These are phyloP conservation scores for Bruguiera sexangula DNA, from an alignment of 345 rosid species.

Conservation along the genomic window DNA sequence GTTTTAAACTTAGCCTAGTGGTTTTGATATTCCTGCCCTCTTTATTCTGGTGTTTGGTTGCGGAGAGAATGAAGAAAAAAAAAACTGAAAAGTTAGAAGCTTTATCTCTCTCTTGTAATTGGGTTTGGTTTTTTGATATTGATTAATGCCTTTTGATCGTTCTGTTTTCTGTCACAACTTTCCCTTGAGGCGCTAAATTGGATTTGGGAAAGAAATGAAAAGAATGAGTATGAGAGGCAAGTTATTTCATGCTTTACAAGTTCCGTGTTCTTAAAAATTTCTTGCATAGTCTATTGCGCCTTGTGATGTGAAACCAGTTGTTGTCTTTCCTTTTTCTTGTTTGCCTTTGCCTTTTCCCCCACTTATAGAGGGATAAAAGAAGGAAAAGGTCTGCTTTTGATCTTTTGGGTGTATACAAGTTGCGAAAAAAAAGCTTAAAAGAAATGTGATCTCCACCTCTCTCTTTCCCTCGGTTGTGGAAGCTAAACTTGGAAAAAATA, in stretches of 20 bases:
- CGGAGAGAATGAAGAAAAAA: constrained; percentile 23
- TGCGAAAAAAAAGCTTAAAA: constrained; percentile 7
- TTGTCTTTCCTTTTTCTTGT: constrained; percentile 20
- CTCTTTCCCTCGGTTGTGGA: constrained; percentile 10
- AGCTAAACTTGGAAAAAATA: constrained; percentile 13
- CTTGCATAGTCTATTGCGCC: constrained; percentile 37
- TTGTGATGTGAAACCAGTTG: constrained; percentile 30
- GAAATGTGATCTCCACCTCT: constrained; percentile 20
- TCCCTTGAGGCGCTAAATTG: constrained; percentile 29
- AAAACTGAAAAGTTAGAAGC: constrained; percentile 18
- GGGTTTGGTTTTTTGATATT: constrained; percentile 2
- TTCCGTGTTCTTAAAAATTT: constrained; percentile 61
- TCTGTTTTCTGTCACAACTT: constrained; percentile 24
- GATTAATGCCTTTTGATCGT: constrained; percentile 10
- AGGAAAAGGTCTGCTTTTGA: constrained; percentile 9
- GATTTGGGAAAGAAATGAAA: constrained; percentile 31
- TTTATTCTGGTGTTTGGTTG: not conserved
- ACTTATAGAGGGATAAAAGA: constrained; percentile 18
- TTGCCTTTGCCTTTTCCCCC: constrained; percentile 10
- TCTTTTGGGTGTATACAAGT: not conserved
- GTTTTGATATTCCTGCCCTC: constrained; percentile 4
- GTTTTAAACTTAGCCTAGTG: not conserved
- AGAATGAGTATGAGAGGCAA: constrained; percentile 32
- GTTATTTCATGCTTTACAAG: constrained; percentile 38
- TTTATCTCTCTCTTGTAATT: constrained; percentile 17